Base-by-base conservation (phyloP, 192 early-diverging fungal species). In the Geranomyces variabilis region DNA sequence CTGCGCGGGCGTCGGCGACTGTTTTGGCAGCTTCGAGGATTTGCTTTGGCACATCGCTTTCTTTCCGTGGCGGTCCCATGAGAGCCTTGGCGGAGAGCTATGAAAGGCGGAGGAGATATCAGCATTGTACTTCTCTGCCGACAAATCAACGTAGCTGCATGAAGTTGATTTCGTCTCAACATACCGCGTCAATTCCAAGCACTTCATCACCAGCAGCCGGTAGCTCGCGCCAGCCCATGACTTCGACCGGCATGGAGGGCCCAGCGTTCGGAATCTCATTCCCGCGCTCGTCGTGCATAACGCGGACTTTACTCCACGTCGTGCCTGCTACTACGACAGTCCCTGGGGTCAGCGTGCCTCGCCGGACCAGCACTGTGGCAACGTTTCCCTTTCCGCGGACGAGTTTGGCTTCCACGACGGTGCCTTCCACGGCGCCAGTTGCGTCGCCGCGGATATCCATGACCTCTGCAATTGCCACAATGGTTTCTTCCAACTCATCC, bases 221-320 rank as follows among this genome's bases (percentile, higher is more conserved):
- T 30, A 96, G 80, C 12, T 92, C 92, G 69, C 93, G 93, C 96
- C 96, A 99, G 3, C 96, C 96, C 73, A 87, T 90, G 14, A 96
- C 84, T 70, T 91, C 87, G 48, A 96, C 93, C 4, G 96, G 92
- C 1, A 80, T 85, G 22, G 93, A 93, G 2, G 96, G 96, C 13
- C 84, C 84, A n/a, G 92, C 94, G 67, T 87, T 78, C 69, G 88
- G 86, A 10, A 96, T 76, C 0, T 79, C 46, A 44, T 86, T 83
- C 19, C 93, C 91, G 44, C 83, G 81, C 64, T 97, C 93, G 67
- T 96, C 91, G 0, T 84, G 84, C 84, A 99, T 89, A 14, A 84
- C 81, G 62, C 93, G 83, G 14, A 99, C 93, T 74, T 91, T 93
- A 79, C 93, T 93, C 89, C 91, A 94, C 0, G 89, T 82, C 8